Evolutionary conservation across 371 early-diverging fungal genomes (phyloP).

Genomic region (Rozella allomycis): DNA sequence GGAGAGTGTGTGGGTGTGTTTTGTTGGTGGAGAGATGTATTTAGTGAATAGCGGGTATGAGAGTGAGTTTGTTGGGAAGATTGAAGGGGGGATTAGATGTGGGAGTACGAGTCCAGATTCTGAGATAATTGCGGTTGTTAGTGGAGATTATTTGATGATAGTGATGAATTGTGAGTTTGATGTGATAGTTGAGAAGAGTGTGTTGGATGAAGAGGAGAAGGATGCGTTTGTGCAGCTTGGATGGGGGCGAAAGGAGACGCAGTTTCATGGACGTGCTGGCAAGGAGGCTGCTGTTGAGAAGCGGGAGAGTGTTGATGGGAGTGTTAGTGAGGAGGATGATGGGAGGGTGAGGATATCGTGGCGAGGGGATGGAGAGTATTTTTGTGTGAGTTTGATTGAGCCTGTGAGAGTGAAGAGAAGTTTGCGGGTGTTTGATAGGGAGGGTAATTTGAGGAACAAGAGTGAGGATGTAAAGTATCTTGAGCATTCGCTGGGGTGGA

Average conservation of each 20-base stretch:
- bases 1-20: too few species aligned
- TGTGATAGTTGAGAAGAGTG: conserved; percentile 49
- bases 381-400: conserved; percentile 46
- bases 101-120: conserved; percentile 82
- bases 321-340: conserved; percentile 56
- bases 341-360: conserved; percentile 48
- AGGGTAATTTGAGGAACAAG: conserved; percentile 53
- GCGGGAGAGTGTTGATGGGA: conserved; percentile 15
- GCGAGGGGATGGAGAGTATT: conserved; percentile 73
- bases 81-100: conserved; percentile 53
- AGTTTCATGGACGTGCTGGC: conserved; percentile 81
- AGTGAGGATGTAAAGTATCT: conserved; percentile 56
- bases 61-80: conserved; percentile 41
- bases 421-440: conserved; percentile 61
- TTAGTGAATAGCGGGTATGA: too few species aligned
- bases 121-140: conserved; percentile 58
- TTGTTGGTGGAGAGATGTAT: too few species aligned
- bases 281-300: conserved; percentile 45
- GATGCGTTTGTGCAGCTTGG: conserved; percentile 61
- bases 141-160: conserved; percentile 45
- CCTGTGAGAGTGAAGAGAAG: conserved; percentile 19
- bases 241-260: conserved; percentile 92
- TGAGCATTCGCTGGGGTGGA: conserved; percentile 63
- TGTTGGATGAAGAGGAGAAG: conserved; percentile 42
- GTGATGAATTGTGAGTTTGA: conserved; percentile 85